phyloP scores from a whole-genome alignment of 2,329 filamentous ascomycete species.

The Alternaria brassicicola region DNA sequence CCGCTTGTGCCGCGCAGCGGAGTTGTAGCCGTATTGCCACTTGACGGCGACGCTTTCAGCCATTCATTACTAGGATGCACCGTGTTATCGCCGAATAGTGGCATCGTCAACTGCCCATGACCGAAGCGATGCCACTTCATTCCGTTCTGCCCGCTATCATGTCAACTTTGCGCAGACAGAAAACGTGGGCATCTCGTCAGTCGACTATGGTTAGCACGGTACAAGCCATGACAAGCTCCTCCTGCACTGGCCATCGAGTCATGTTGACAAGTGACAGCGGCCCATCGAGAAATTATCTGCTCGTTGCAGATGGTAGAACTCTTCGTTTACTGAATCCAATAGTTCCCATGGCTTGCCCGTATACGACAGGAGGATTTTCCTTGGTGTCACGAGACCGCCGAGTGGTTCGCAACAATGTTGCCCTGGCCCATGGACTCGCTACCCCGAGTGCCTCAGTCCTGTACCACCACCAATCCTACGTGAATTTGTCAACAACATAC shows the following conservation, averaged over 20 bases:
- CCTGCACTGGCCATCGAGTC: conserved; percentile 19
- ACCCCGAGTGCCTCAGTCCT: conserved; percentile 23
- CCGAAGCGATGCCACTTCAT: conserved; percentile 5
- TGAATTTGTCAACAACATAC: conserved; percentile 33
- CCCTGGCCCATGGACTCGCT: conserved; percentile 9
- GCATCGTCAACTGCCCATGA: conserved; percentile 1
- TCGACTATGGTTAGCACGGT: neutral
- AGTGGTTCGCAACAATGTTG: conserved; percentile 12
- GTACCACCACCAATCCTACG: conserved; percentile 12
- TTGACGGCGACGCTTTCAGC: conserved; percentile 6
- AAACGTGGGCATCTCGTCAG: neutral
- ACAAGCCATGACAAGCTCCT: conserved; percentile 3
- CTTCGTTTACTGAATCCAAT: neutral
- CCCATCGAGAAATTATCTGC: conserved; percentile 2
- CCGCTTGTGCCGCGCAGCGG: conserved; percentile 10
- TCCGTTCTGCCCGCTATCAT: neutral
- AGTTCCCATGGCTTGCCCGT: neutral
- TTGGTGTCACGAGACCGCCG: neutral
- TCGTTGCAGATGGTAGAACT: conserved; percentile 1
- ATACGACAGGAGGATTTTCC: neutral
- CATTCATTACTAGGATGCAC: conserved; percentile 11
- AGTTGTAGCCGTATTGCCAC: conserved; percentile 13
- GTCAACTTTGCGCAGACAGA: neutral
- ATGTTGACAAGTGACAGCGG: conserved; percentile 31
- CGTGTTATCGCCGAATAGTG: conserved; percentile 11